Percentiles rank a stretch among this genome's conserved stretches.
phyloP scores from a whole-genome alignment of 305 asterid species.

The Rubia peregrina region DNA sequence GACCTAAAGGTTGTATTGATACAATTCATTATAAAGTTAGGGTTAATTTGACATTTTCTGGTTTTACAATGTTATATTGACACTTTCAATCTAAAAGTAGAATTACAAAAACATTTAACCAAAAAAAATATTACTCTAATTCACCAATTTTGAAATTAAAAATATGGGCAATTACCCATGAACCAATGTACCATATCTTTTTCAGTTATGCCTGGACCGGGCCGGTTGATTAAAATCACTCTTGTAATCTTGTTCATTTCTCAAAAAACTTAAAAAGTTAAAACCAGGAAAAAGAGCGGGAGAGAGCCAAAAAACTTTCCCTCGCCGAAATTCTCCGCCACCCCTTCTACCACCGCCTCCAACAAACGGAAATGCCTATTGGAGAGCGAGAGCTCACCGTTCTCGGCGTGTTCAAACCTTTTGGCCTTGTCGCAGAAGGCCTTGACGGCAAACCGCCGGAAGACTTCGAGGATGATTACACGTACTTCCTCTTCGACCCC shows the following conservation, averaged over 20 bases:
- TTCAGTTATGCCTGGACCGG: no score
- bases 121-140: no score
- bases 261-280: background rate
- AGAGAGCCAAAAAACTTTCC: constrained; percentile 7
- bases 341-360: background rate
- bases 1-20: no score
- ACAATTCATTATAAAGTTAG: no score
- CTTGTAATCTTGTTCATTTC: background rate
- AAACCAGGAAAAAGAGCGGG: constrained; percentile 11
- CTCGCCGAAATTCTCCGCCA: background rate
- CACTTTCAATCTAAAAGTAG: no score
- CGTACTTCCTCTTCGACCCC: constrained; percentile 59
- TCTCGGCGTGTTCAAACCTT: constrained; percentile 59
- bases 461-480: constrained; percentile 30
- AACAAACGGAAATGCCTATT: constrained; percentile 34
- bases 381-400: constrained; percentile 60
- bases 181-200: no score
- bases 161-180: background rate
- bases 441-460: constrained; percentile 45
- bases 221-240: background rate
- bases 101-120: no score
- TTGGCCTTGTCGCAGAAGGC: constrained; percentile 62
- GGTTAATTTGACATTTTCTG: no score
- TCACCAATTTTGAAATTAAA: background rate
- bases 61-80: no score